phyloP scores from a whole-genome alignment of 306 rosid species.

The Prunus mongolica region DNA sequence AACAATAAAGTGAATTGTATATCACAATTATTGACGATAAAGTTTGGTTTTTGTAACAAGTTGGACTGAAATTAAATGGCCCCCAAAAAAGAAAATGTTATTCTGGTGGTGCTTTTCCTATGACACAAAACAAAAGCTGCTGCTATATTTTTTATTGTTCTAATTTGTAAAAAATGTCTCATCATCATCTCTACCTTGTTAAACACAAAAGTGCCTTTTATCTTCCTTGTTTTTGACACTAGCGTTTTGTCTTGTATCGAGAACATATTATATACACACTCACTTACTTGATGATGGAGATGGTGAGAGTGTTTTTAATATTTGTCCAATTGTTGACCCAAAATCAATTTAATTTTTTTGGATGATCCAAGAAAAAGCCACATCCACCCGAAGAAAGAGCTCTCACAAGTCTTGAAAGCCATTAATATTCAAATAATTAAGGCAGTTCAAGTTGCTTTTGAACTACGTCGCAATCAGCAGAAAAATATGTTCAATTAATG shows the following conservation, averaged over 20 bases:
- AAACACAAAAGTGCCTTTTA: background rate
- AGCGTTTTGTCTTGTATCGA: background rate
- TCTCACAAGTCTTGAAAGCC: background rate
- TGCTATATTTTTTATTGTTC: no score
- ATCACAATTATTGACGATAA: background rate
- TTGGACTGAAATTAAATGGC: background rate
- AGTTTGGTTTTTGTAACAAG: background rate
- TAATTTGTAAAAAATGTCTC: background rate
- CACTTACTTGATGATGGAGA: background rate
- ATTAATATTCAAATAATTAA: background rate
- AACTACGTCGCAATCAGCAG: background rate
- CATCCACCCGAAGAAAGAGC: background rate
- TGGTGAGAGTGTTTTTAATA: background rate
- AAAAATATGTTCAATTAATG: background rate
- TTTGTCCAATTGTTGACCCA: background rate
- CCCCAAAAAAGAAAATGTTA: background rate
- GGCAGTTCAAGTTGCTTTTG: background rate
- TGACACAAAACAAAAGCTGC: no score
- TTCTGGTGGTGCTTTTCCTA: no score
- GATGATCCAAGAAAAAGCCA: constrained; percentile 3
- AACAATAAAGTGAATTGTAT: background rate
- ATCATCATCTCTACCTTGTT: background rate
- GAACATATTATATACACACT: no score
- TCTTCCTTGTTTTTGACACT: background rate
- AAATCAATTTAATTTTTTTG: background rate